Base-by-base conservation (phyloP, 805 yeast species). In the Ascoidea asiatica region DNA sequence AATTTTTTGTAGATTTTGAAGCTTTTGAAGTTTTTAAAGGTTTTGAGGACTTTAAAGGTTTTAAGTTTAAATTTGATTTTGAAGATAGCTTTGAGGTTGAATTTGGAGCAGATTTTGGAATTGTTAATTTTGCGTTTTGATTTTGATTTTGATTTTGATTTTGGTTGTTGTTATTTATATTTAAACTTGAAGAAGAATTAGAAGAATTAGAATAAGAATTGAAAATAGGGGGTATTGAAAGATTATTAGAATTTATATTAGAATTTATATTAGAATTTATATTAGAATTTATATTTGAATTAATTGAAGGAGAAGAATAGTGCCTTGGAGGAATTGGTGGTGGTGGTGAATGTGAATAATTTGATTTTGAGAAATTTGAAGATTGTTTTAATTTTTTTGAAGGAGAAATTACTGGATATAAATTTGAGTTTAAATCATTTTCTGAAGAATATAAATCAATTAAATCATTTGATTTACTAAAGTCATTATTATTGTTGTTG, bases 401-500 rank as follows among this genome's bases (percentile, higher is more conserved):
- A n/a, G n/a, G 35, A 11, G 35, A 29, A 29, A 29, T 29, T 15
- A 29, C 15, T 29, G 4, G 35, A 8, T 29, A 11, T 29, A 29
- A 29, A 29, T 29, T 29, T 29, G 35, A 29, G 35, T 29, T 29
- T 15, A 29, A 29, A 3, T 29, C 35, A 29, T 11, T 29, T 29
- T 29, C 15, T 29, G 35, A 29, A 11, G 35, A 29, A 15, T 11
- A 29, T 11, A 29, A 29, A 11, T 42, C 5, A 13, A 17, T 22
- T 6, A 18, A 40, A 21, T 42, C 43, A 21, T 35, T 38, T 2
- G 43, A 37, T 15, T 39, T 44, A 41, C 39, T 23, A 53, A 11
- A 56, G 51, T 37, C 48, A 44, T 29, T 56, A 57, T 43, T 44
- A 39, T 41, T 44, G 11, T 42, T 46, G n/a, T 40, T 35, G 6